Evolutionary conservation across 352 stramenopile species (phyloP), one percentile per base, ranked within the genome.

Genomic region (Pythium aristosporum): DNA sequence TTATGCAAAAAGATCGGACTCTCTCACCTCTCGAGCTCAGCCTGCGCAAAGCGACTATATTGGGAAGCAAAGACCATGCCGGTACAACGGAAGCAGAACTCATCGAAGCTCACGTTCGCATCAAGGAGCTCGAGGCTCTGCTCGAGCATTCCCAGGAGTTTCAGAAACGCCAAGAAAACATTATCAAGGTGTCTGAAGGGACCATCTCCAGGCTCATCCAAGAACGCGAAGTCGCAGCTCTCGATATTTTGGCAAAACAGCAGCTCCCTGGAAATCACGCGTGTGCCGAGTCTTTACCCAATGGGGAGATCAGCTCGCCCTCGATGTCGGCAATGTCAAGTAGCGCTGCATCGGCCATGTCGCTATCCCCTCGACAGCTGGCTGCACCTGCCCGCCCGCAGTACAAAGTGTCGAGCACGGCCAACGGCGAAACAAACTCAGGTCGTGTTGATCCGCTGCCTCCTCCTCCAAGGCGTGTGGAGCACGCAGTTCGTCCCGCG

Each of bases 161-260:
- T 32, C 80, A 91, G 57, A 58, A 63, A 28, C 75, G 80, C 41
- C 82, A 91, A 55, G 80, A 87, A 46, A 81, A 62, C 41, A 77
- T 89, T 36, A 83, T 91, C 55, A 80, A 86, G 47, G 66, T 88
- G 0, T 87, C 82, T 0, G 80, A 91, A 60, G 48, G 71, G 2
- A 89, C 79, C 0, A 89, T 88, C 12, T 91, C 80, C 0, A 68
- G 78, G 0, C 73, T 91, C 5, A 76, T 91, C 23, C 78, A 87
- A 65, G 82, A 72, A 39, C 58, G 65, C 10, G 69, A 72, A 56
- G 51, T 67, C 1, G 64, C 63, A 9, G 69, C 69, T 7, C 48
- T 73, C 4, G 67, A 73, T 44, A 61, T 20, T 15, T 47, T 73
- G 4, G 66, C 61, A 48, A 58, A 64, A 15, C 65, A 67, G 20